phyloP scores from a whole-genome alignment of 2,329 filamentous ascomycete genomes.

The Aspergillaceae sp. region DNA sequence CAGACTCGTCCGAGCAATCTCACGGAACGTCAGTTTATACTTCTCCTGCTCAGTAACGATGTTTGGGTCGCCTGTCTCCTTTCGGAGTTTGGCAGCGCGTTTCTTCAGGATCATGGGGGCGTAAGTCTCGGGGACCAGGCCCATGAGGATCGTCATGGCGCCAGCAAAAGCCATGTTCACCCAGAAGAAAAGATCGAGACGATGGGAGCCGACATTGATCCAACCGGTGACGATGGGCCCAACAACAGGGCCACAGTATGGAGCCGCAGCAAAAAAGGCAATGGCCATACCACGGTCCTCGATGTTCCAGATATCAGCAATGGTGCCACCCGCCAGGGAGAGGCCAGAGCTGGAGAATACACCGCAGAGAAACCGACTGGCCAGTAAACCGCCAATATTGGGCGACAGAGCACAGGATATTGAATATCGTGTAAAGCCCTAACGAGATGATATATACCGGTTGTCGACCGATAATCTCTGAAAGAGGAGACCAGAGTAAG shows the following conservation, averaged over 20 bases:
- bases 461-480: slow-evolving; percentile 24
- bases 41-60: slow-evolving; percentile 27
- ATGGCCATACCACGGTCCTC: slow-evolving; percentile 75
- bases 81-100: slow-evolving; percentile 23
- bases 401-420: slow-evolving; percentile 26
- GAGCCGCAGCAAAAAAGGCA: slow-evolving; percentile 70
- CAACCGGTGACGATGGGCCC: slow-evolving; percentile 67
- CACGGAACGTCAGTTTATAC: slow-evolving; percentile 13
- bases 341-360: slow-evolving; percentile 23
- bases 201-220: slow-evolving; percentile 40
- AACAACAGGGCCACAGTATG: slow-evolving; percentile 68
- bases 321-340: slow-evolving; percentile 22
- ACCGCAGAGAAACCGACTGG: slow-evolving; percentile 21
- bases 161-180: slow-evolving; percentile 25
- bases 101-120: slow-evolving; percentile 25
- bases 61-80: slow-evolving; percentile 23
- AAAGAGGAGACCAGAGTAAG: slow-evolving; percentile 23
- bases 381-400: slow-evolving; percentile 22
- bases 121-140: slow-evolving; percentile 29
- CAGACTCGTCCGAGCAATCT: slow-evolving; percentile 58
- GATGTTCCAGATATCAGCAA: slow-evolving; percentile 60
- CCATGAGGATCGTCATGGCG: slow-evolving; percentile 15
- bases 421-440: slow-evolving; percentile 25
- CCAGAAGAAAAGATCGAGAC: slow-evolving; percentile 27
- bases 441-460: slow-evolving; percentile 28